A percentile compares a stretch with the other conserved stretches of the same genome.
Conservation (phyloP, 75 land plant species). For the Selaginella moellendorffii region DNA sequence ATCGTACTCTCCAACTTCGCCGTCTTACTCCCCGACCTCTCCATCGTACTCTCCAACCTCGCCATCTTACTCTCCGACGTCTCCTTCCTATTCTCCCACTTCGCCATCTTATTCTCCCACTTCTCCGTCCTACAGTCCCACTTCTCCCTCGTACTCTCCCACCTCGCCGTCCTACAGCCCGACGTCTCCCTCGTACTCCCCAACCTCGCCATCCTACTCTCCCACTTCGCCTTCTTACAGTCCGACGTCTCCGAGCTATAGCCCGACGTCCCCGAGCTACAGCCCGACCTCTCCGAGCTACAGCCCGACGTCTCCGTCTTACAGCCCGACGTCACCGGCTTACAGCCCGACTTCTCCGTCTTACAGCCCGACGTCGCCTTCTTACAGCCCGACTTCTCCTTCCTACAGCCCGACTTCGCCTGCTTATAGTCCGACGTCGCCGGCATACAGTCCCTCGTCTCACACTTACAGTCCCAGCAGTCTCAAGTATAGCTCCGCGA, state of each 20-base stretch:
- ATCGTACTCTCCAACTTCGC: constrained; percentile 55
- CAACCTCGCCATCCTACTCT: constrained; percentile 67
- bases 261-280: constrained; percentile 82
- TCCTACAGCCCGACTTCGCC: constrained; percentile 38
- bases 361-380: constrained; percentile 62
- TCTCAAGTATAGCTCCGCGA: constrained; percentile 54
- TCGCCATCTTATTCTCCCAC: constrained; percentile 86
- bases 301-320: constrained; percentile 68
- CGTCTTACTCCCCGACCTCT: constrained; percentile 63
- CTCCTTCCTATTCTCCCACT: constrained; percentile 84
- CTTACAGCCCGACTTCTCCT: constrained; percentile 28
- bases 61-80: constrained; percentile 82
- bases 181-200: constrained; percentile 42
- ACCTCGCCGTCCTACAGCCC: constrained; percentile 34
- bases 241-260: constrained; percentile 81
- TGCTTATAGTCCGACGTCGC: constrained; percentile 89
- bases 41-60: constrained; percentile 83
- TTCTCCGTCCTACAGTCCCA: constrained; percentile 75
- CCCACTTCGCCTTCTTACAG: constrained; percentile 78
- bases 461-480: constrained; percentile 69
- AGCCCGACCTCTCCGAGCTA: constrained; percentile 76
- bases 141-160: constrained; percentile 74
- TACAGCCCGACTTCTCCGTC: constrained; percentile 67
- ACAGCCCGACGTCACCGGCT: constrained; percentile 67
- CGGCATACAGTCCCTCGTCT: constrained; percentile 72